phyloP scores from a whole-genome alignment of 345 rosid species.

The Alliaria petiolata region DNA sequence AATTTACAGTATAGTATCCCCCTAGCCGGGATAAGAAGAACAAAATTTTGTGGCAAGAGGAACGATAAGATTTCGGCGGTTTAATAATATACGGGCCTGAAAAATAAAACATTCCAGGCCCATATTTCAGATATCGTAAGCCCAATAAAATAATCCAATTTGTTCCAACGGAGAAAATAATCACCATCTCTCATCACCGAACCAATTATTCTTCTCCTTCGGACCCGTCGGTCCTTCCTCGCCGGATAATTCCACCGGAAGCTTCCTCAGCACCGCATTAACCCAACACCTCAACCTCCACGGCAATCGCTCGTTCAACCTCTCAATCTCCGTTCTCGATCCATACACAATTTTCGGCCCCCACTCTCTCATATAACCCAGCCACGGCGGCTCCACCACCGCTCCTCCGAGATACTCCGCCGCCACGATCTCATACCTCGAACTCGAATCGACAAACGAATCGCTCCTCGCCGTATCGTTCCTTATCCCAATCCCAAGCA shows the following conservation, averaged over 20 bases:
- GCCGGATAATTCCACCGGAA: conserved; percentile 67
- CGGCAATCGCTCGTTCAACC: conserved; percentile 45
- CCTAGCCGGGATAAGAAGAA: too few species aligned
- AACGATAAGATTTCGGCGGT: too few species aligned
- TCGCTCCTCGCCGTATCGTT: conserved; percentile 61
- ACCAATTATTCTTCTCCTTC: conserved; percentile 87
- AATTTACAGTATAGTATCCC: too few species aligned
- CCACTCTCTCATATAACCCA: conserved; percentile 87
- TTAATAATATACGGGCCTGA: background rate
- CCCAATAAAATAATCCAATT: background rate
- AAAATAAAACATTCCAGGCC: background rate
- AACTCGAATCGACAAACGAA: conserved; percentile 57
- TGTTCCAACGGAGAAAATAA: too few species aligned
- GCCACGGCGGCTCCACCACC: conserved; percentile 68
- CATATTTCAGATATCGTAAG: background rate
- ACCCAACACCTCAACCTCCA: conserved; percentile 34
- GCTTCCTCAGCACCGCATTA: conserved; percentile 41
- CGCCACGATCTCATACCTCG: conserved; percentile 55
- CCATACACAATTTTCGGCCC: conserved; percentile 65
- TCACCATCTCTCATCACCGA: conserved; percentile 80
- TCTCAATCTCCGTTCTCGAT: conserved; percentile 60
- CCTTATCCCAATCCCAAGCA: conserved; percentile 67
- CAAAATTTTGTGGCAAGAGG: too few species aligned
- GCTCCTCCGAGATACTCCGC: conserved; percentile 67
- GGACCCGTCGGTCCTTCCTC: conserved; percentile 97